Evolutionary conservation across 495 filamentous ascomycete species (phyloP), one percentile per base, ranked within the genome.

Genomic region (Penicillium parvum): DNA sequence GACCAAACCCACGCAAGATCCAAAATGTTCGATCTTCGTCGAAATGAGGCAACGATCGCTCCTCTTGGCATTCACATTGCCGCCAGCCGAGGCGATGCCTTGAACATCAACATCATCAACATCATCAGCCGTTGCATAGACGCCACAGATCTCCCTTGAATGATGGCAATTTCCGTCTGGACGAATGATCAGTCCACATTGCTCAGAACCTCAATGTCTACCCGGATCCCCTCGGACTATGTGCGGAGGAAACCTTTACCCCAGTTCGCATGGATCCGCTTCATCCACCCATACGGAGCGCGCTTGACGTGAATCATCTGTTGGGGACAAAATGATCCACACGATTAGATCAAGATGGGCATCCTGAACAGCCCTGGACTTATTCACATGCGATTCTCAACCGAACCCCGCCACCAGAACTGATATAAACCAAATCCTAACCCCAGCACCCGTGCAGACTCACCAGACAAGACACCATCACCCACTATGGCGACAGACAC

Each of bases 401-500:
- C n/a, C n/a, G 28, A 8, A 14, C 16, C 17, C 40, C 30, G 36
- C n/a, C n/a, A 32, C 9, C 10, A 8, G 20, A 39, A 43, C 11
- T 10, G 39, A 53, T 57, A 57, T 57, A 57, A 57, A 40, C 20
- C 11, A n/a, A 30, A 30, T 11, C 9, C 12, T 23, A 28, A 30
- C n/a, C 9, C 12, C 28, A 28, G 33, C 14, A 32, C 10, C 37
- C 12, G 29, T 21, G 21, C 4, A n/a, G 1, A 14, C 7, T 2
- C 28, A n/a, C 28, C n/a, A 30, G 19, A 23, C 12, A 9, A 28
- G 11, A 32, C 14, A 5, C 23, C 30, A 15, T 25, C 11, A 18
- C 16, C 8, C 38, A 54, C 9, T 17, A 65, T 61, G 57, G n/a
- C n/a, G n/a, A n/a, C n/a, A n/a, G 55, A 55, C 35, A 55, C 52